Base-by-base conservation (phyloP, 2,329 filamentous ascomycete genomes). In the Bipolaris victoriae region DNA sequence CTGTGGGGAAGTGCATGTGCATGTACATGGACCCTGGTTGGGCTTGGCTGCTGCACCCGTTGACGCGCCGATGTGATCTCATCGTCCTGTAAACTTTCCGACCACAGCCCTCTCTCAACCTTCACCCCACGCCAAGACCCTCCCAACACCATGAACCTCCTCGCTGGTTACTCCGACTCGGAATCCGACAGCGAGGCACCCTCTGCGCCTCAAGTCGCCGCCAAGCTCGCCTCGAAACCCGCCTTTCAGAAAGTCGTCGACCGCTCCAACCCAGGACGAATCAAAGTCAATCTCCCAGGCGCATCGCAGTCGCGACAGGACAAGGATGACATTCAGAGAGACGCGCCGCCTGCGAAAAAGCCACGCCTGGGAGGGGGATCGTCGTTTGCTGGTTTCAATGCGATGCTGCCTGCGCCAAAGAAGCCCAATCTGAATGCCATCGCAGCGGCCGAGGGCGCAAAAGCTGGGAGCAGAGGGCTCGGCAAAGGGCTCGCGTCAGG, bases 351-450 rank as follows among this genome's bases (percentile, higher is more conserved):
- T 0, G 82, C 88, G 1, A 97, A 97, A 73, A 88, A 89, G 58
- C 82, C 85, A 16, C 87, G 87, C 48, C 85, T 85, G 1, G 83
- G 82, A 7, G 83, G 81, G 6, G 84, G 84, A 3, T 86, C 88
- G 26, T 83, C 84, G 4, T 93, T 96, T 68, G 84, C 90, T 49
- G 90, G 88, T 2, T 95, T 97, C 80, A 95, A 94, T 73, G 88
- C 92, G 1, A 87, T 97, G 65, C 83, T 98, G 18, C 94, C 94
- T 2, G 83, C 93, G 24, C 93, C 94, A 0, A 98, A 97, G 72
- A 81, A 82, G 57, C 66, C 78, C 43, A 70, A 66, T 44, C 54
- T 52, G 29, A 63, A 60, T 35, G 63, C 60, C 39, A 58, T 67
- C 31, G 58, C 63, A 39, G 54, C 69, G 10, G 52, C 63, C 63